Conservation (phyloP, 176 grass and related monocot genomes). For the Dactylis glomerata region DNA sequence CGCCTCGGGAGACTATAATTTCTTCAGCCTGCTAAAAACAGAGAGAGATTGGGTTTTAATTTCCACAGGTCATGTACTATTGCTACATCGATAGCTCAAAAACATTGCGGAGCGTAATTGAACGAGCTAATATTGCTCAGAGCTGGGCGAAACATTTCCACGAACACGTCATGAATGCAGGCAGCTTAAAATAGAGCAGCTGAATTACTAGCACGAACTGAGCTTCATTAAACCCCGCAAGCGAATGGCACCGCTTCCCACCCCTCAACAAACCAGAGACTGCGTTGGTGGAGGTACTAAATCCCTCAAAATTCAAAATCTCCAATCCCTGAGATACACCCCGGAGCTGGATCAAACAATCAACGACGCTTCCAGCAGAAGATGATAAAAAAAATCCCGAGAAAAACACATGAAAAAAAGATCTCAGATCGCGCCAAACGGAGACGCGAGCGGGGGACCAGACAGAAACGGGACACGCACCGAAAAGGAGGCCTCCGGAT, state of each 20-base stretch:
- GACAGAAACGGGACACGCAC: constrained; percentile 37
- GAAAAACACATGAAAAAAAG: background rate
- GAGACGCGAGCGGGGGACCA: constrained; percentile 16
- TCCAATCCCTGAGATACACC: background rate
- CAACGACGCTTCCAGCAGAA: constrained; percentile 27
- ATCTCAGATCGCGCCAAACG: constrained; percentile 49
- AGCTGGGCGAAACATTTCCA: constrained; percentile 10
- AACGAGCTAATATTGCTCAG: background rate
- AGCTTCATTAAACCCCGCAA: background rate
- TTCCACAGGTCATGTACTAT: background rate
- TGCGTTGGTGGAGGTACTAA: background rate
- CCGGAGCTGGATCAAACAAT: constrained; percentile 28
- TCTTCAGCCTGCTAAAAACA: constrained; percentile 37
- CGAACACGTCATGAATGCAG: constrained; percentile 5
- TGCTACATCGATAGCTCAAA: background rate
- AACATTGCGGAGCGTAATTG: background rate
- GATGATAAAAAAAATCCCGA: constrained; percentile 17
- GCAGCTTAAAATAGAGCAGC: constrained; percentile 12
- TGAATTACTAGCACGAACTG: constrained; percentile 9
- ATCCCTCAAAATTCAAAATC: constrained; percentile 12
- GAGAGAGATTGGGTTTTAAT: background rate
- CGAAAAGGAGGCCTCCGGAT: constrained; percentile 31
- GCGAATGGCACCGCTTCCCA: background rate
- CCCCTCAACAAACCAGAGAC: background rate
- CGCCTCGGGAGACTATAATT: constrained; percentile 15